phyloP scores from a whole-genome alignment of 257 asterid genomes.

The Fraxinus americana region DNA sequence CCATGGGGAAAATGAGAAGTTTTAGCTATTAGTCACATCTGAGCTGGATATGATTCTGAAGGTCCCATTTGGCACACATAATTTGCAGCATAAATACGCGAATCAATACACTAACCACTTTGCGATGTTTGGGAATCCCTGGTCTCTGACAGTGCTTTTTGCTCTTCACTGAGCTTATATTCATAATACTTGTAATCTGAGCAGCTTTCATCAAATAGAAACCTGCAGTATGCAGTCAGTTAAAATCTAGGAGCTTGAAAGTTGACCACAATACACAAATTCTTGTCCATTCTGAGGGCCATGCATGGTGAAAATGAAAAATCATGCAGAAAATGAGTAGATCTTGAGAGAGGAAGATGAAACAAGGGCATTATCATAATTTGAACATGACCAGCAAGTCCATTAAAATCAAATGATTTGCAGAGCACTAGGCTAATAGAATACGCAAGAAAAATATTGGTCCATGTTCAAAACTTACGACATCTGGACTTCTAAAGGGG shows the following conservation, averaged over 20 bases:
- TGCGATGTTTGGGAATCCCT: constrained; percentile 50
- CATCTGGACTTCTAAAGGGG: not conserved
- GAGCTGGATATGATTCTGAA: not conserved
- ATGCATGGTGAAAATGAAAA: not conserved
- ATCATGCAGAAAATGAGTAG: not conserved
- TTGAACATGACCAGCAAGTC: not conserved
- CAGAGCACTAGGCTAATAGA: not conserved
- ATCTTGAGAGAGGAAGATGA: not conserved
- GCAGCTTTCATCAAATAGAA: constrained; percentile 75
- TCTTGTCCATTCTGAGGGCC: not conserved
- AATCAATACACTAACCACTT: constrained; percentile 51
- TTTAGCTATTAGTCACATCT: not conserved
- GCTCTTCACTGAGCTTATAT: constrained; percentile 71
- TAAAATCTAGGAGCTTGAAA: constrained; percentile 13
- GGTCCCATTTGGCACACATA: not conserved
- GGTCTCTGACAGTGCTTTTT: constrained; percentile 62
- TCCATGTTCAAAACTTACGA: not conserved
- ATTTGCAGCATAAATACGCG: not conserved
- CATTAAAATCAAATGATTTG: not conserved
- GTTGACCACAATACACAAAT: not conserved
- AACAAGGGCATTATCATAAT: not conserved
- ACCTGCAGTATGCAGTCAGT: constrained; percentile 46
- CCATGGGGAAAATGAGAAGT: not conserved
- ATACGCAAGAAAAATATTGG: not conserved
- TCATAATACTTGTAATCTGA: constrained; percentile 85